Evolutionary conservation across 768 basidiomycete genomes (phyloP), one percentile per base, ranked within the genome.

Genomic region (Rhodotorula sphaerocarpa): DNA sequence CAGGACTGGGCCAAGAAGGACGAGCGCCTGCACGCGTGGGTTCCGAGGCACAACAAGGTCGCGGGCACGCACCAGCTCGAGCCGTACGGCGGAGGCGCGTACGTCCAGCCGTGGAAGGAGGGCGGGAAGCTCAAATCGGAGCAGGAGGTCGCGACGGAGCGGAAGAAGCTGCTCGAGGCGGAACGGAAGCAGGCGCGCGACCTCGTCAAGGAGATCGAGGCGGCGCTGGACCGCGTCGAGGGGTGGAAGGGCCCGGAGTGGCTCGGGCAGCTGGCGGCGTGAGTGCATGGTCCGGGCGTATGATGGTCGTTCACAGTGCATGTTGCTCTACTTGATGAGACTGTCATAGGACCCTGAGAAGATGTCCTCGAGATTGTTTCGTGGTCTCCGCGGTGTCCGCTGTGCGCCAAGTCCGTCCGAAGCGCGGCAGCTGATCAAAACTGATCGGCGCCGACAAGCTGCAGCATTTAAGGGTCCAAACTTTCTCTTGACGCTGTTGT

Each of bases 21-120:
- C 55, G 5, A n/a, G 14, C 61, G 61, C 50, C 27, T 62, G 31
- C 21, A 6, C 20, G 27, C 7, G 14, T 62, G 61, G 61, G 50
- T 33, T 21, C 54, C 55, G 18, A 6, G 33, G 33, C 25, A 45
- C 33, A 57, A 62, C 44, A 18, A 21, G 15, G 33, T 43, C 7
- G 50, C 55, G n/a, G 61, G 61, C 11, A 46, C 55, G 21, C 12
- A 36, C 28, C 14, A 7, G 12, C 50, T 62, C 50, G 42, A 44
- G 33, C 43, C 50, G 41, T 56, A 31, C 43, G 23, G n/a, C 7
- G 1, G 0, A 5, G 33, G 14, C 14, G n/a, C 27, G 28, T 57
- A 57, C 57, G 3, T 16, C 7, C 18, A 25, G 15, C 25, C 11
- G 21, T 27, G 30, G 21, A 51, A 30, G 11, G 39, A 11, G 11